Percentiles rank a stretch among this genome's conserved stretches.
phyloP scores from a whole-genome alignment of 2,329 filamentous ascomycete genomes.

The Pseudogymnoascus sp. region DNA sequence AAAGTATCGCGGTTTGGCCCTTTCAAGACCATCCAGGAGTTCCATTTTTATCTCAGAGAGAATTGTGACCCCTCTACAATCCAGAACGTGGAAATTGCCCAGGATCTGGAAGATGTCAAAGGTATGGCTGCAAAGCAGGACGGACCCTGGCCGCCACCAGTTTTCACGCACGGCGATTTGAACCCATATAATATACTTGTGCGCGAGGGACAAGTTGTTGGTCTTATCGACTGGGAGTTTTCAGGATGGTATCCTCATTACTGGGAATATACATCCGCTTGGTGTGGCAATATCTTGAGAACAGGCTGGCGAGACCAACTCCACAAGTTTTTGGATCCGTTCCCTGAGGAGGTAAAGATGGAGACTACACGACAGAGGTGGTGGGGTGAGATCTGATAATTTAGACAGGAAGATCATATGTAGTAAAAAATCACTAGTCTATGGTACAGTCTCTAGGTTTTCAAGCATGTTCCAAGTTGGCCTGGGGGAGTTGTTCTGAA shows the following conservation, averaged over 20 bases:
- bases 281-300: constrained; percentile 30
- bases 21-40: constrained; percentile 31
- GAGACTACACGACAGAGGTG: constrained; percentile 35
- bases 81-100: constrained; percentile 15
- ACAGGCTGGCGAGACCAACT: constrained; percentile 29
- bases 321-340: constrained; percentile 34
- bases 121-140: constrained; percentile 35
- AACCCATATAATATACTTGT: constrained; percentile 40
- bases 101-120: constrained; percentile 28
- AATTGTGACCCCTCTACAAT: constrained; percentile 25
- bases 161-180: constrained; percentile 44
- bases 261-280: constrained; percentile 27
- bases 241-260: constrained; percentile 39
- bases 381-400: constrained; percentile 30
- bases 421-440: too few species aligned
- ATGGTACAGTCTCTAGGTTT: too few species aligned
- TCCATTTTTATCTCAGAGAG: constrained; percentile 30
- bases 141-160: constrained; percentile 31
- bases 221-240: constrained; percentile 42
- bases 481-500: too few species aligned
- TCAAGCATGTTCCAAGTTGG: too few species aligned
- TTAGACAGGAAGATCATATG: background rate
- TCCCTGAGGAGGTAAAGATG: constrained; percentile 36
- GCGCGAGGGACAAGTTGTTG: constrained; percentile 36
- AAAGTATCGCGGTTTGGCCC: constrained; percentile 27